phyloP scores from a whole-genome alignment of 2,329 filamentous ascomycete genomes.

The Clarireedia hainanense region DNA sequence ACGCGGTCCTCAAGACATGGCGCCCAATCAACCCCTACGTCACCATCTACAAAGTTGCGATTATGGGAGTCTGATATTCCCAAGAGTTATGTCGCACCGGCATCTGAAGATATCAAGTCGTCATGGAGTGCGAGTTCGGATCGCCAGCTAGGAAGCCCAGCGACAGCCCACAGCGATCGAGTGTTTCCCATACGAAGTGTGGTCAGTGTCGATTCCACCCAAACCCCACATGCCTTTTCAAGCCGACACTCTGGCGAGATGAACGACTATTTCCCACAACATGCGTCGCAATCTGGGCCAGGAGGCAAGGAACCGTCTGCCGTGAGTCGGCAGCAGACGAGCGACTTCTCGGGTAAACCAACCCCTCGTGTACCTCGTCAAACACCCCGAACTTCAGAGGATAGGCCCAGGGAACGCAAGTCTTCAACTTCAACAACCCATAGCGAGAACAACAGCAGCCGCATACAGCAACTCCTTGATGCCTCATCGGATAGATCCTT shows the following conservation, averaged over 20 bases:
- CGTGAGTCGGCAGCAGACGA: not conserved
- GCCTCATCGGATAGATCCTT: conserved; percentile 22
- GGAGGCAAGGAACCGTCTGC: not conserved
- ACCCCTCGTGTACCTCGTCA: not conserved
- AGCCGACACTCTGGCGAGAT: conserved; percentile 13
- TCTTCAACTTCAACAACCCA: conserved; percentile 9
- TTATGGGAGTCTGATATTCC: conserved; percentile 4
- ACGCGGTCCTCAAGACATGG: not conserved
- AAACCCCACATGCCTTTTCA: conserved; percentile 17
- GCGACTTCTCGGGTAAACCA: not conserved
- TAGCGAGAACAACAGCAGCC: conserved; percentile 12
- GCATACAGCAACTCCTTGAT: conserved; percentile 23
- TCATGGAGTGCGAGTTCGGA: conserved; percentile 17
- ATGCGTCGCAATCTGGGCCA: not conserved
- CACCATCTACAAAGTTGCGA: conserved; percentile 4
- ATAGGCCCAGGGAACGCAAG: conserved; percentile 9
- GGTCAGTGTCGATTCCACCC: conserved; percentile 22
- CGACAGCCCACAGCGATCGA: conserved; percentile 14
- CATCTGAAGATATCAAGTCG: conserved; percentile 7
- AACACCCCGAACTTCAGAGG: not conserved
- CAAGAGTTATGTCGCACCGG: not conserved
- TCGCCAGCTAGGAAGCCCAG: conserved; percentile 16
- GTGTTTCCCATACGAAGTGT: conserved; percentile 27
- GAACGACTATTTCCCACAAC: conserved; percentile 17
- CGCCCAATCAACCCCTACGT: not conserved